phyloP scores from a whole-genome alignment of 495 filamentous ascomycete species.

The Penicillium longicatenatum region DNA sequence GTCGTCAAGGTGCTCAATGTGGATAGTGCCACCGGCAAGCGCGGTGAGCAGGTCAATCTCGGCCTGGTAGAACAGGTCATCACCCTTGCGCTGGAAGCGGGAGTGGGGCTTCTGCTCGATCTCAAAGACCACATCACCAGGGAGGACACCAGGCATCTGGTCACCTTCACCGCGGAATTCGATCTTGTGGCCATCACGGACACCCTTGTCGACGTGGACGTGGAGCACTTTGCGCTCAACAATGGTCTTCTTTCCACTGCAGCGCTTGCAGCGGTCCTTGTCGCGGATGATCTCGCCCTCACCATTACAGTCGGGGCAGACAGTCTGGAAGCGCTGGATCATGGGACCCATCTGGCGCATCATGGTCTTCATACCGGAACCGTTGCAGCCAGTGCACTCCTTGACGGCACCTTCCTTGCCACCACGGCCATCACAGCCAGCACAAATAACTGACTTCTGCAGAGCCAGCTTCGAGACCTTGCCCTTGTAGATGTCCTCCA shows the following conservation, averaged over 20 bases:
- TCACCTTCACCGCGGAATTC: conserved; percentile 97
- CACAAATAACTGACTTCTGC: conserved; percentile 96
- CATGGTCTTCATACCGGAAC: conserved; percentile 98
- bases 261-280: conserved; percentile 93
- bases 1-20: conserved; percentile 96
- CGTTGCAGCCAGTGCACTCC: conserved; percentile 87
- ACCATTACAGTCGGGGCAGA: conserved; percentile 96
- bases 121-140: conserved; percentile 95
- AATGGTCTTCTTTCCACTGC: conserved; percentile 94
- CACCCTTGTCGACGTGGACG: conserved; percentile 94
- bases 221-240: conserved; percentile 98
- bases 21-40: conserved; percentile 83
- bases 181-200: conserved; percentile 90
- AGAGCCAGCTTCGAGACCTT: conserved; percentile 97
- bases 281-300: conserved; percentile 96
- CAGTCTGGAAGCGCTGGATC: conserved; percentile 99
- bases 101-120: conserved; percentile 97
- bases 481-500: conserved; percentile 97
- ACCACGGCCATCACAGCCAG: conserved; percentile 91
- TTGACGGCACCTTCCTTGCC: conserved; percentile 97
- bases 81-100: conserved; percentile 92
- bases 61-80: conserved; percentile 93
- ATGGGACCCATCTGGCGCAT: conserved; percentile 99
- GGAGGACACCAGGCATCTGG: conserved; percentile 87
- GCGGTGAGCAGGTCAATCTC: conserved; percentile 97